Percentiles rank a stretch among this genome's conserved stretches.
phyloP scores from a whole-genome alignment of 1,284 basidiomycete genomes.

The Puccinia horiana region DNA sequence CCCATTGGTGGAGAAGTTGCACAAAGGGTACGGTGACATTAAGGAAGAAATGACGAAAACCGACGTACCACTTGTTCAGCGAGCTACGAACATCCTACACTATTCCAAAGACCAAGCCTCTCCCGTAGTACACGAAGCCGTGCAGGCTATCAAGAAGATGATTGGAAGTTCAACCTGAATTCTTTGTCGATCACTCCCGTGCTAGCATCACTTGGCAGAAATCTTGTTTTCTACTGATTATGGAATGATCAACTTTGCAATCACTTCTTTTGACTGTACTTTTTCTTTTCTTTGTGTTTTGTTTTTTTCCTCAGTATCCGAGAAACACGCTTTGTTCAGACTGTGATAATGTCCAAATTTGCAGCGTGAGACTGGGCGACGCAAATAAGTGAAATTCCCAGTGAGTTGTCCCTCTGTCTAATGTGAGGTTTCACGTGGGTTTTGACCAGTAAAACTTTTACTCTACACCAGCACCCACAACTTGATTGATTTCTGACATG shows the following conservation, averaged over 20 bases:
- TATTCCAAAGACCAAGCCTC: slow-evolving; percentile 40
- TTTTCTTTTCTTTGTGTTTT: neutral
- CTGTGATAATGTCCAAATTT: neutral
- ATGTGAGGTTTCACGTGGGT: too few relatives aligned
- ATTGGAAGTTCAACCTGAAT: slow-evolving; percentile 19
- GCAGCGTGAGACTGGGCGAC: too few relatives aligned
- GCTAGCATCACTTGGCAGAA: neutral
- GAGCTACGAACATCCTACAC: slow-evolving; percentile 42
- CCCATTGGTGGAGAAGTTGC: slow-evolving; percentile 38
- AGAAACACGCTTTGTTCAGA: neutral
- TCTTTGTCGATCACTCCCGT: neutral
- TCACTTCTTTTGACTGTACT: neutral
- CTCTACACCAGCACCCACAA: too few relatives aligned
- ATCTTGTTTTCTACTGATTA: neutral
- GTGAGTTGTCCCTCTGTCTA: too few relatives aligned
- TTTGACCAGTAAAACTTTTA: too few relatives aligned
- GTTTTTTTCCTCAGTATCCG: neutral
- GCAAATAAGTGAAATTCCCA: too few relatives aligned
- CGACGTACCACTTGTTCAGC: slow-evolving; percentile 12
- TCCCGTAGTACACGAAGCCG: slow-evolving; percentile 33
- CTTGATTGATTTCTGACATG: too few relatives aligned
- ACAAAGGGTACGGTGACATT: slow-evolving; percentile 29
- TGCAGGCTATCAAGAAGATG: slow-evolving; percentile 25
- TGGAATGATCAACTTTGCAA: neutral
- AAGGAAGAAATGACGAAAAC: slow-evolving; percentile 33